Evolutionary conservation across 2,329 filamentous ascomycete species (phyloP), one percentile per base, ranked within the genome.

Genomic region (Ophiostoma pallidulum): DNA sequence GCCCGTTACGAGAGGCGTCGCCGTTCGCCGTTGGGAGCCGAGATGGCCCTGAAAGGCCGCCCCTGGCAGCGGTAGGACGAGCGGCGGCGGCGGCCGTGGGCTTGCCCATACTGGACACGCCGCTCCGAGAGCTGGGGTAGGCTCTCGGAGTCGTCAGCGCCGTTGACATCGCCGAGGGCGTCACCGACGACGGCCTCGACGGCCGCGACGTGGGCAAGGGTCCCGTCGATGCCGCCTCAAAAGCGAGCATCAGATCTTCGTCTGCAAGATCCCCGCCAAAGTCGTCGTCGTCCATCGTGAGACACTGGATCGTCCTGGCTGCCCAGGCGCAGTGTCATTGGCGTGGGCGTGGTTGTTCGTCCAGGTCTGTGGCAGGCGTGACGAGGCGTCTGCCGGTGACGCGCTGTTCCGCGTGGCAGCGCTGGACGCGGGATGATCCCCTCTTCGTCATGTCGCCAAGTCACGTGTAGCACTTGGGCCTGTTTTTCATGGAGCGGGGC

Each of bases 191-290:
- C 36, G 49, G 31, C 8, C 13, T 22, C 13, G 37, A 24, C 10
- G 39, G 18, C 16, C 42, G 36, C 6, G 37, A 29, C 4, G 41
- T 8, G 16, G 29, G 24, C 2, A 18, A 19, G 18, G 16, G 31
- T 9, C 16, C 24, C 2, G 55, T 43, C 28, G 43, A 41, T 10
- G 55, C 50, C 33, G 60, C 53, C 19, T 56, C 56, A 22, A 80
- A 69, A 7, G 74, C 80, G 31, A 73, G 66, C 38, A 84, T 69
- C 50, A 86, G 66, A 54, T 83, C 81, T 57, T 82, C 81, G 51
- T 86, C 82, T 45, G 76, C 73, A 45, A 84, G 72, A 53, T 75
- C 74, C 51, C 79, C 78, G 50, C 78, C 78, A 58, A 78, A 84
- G 39, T 82, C 78, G 54, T 84, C 77, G 51, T 66, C 71, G 51